Evolutionary conservation across 768 basidiomycete genomes (phyloP), one percentile per base, ranked within the genome.

Genomic region (Xerocomus brunneocitrinus): DNA sequence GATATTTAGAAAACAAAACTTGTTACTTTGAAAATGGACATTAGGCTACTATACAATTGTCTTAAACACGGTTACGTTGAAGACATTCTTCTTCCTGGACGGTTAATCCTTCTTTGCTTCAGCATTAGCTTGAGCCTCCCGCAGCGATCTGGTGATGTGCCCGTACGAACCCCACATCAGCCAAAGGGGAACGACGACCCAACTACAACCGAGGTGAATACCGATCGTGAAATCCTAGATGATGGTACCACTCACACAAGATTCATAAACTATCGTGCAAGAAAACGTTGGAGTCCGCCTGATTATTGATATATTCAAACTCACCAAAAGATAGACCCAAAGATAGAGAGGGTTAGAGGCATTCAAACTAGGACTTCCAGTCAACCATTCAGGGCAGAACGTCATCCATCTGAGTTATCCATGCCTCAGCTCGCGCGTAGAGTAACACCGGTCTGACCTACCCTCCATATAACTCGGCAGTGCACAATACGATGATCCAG

Each of bases 361-460:
- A 61, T 87, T 77, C 49, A 92, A 70, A 65, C 78, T 87, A 0
- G 83, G 81, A 62, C 81, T 87, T 19, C 87, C 88, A 1, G 79
- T 83, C 45, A 92, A 71, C 89, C 89, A 91, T 70, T 91, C 90
- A 1, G 90, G 90, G 62, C 83, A 85, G 71, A 92, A 92, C 3
- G 89, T 92, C 90, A 92, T 91, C 84, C 84, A 91, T 30, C 84
- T 85, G 55, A 1, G 35, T 14, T 12, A 24, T 47, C 14, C 28
- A 40, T 27, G 45, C 35, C 16, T 50, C 39, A 46, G 44, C 19
- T 35, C 4, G 24, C 34, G 10, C 39, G 14, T 5, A 7, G 16
- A 8, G 27, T 2, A 32, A 7, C 25, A 16, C 47, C 22, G 28
- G 49, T 5, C 30, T 30, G n/a, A 65, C 77, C 39, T 44, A 88